phyloP scores from a whole-genome alignment of 2,329 filamentous ascomycete species.

The Exophiala xenobiotica region DNA sequence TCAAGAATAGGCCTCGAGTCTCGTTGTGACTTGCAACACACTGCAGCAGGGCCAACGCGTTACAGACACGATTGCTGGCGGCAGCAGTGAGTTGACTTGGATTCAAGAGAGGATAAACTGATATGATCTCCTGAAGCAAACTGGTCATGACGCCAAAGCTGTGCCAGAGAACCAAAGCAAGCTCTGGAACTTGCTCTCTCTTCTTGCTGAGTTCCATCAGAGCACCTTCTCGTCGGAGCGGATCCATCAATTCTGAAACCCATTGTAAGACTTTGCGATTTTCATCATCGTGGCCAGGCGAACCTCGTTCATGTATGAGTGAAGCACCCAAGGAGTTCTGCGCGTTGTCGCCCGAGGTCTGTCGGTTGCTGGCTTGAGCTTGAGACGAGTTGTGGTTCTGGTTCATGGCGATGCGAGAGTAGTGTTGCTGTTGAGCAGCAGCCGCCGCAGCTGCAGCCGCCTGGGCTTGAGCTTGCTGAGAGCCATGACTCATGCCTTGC shows the following conservation, averaged over 20 bases:
- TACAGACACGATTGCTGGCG: slow-evolving; percentile 96
- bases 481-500: slow-evolving; percentile 35
- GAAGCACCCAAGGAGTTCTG: slow-evolving; percentile 21
- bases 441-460: slow-evolving; percentile 47
- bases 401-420: slow-evolving; percentile 69
- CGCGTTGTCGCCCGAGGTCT: slow-evolving; percentile 24
- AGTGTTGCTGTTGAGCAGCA: slow-evolving; percentile 55
- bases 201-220: slow-evolving; percentile 97
- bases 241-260: slow-evolving; percentile 87
- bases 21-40: slow-evolving; percentile 98
- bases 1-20: slow-evolving; percentile 87
- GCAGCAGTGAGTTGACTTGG: slow-evolving; percentile 95
- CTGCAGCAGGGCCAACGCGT: slow-evolving; percentile 90
- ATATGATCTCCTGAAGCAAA: slow-evolving; percentile 96
- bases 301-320: slow-evolving; percentile 26
- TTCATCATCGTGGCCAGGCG: slow-evolving; percentile 68
- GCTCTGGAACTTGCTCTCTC: slow-evolving; percentile 92
- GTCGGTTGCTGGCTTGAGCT: slow-evolving; percentile 20
- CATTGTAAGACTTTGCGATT: slow-evolving; percentile 89
- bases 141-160: slow-evolving; percentile 99
- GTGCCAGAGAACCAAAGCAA: slow-evolving; percentile 96
- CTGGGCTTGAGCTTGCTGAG: slow-evolving; percentile 38
- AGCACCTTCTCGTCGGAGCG: slow-evolving; percentile 82
- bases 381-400: slow-evolving; percentile 51
- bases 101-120: slow-evolving; percentile 93